Evolutionary conservation across 768 basidiomycete genomes (phyloP).

Genomic region (Pilatotrama ljubarskyi): DNA sequence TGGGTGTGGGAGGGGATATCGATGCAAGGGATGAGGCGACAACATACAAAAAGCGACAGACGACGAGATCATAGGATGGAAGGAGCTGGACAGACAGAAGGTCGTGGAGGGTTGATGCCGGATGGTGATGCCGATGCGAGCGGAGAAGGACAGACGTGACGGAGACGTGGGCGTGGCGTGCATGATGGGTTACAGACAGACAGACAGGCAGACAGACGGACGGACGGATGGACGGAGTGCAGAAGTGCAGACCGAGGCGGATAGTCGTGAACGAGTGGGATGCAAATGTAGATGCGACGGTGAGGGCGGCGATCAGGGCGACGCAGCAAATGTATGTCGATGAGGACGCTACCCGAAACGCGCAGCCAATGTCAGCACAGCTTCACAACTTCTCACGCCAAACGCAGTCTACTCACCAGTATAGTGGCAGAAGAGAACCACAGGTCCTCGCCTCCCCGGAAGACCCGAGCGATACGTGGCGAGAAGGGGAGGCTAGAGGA

Average conservation of each 20-base stretch:
- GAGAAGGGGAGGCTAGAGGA: conserved; percentile 41
- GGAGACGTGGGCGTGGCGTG: not conserved
- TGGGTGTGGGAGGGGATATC: not conserved
- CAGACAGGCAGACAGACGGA: not conserved
- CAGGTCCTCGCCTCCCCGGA: not conserved
- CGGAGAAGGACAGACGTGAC: conserved; percentile 1
- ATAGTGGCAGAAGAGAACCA: not conserved
- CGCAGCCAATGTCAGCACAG: not conserved
- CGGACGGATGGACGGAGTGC: not conserved
- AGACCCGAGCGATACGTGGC: not conserved
- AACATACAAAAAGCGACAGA: conserved; percentile 14
- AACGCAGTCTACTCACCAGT: not conserved
- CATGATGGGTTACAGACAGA: conserved; percentile 1
- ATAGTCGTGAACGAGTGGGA: conserved; percentile 5
- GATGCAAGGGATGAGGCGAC: conserved; percentile 10
- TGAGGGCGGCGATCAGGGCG: not conserved
- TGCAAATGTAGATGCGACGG: conserved; percentile 12
- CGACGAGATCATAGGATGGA: conserved; percentile 17
- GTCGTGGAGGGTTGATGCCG: not conserved
- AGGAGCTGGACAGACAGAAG: not conserved
- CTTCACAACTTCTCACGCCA: not conserved
- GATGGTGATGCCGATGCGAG: conserved; percentile 6
- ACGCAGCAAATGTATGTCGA: too few relatives aligned
- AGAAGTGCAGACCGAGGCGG: not conserved
- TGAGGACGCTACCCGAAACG: not conserved